Evolutionary conservation across 768 basidiomycete genomes (phyloP).

Genomic region (Kondoa malvinella): DNA sequence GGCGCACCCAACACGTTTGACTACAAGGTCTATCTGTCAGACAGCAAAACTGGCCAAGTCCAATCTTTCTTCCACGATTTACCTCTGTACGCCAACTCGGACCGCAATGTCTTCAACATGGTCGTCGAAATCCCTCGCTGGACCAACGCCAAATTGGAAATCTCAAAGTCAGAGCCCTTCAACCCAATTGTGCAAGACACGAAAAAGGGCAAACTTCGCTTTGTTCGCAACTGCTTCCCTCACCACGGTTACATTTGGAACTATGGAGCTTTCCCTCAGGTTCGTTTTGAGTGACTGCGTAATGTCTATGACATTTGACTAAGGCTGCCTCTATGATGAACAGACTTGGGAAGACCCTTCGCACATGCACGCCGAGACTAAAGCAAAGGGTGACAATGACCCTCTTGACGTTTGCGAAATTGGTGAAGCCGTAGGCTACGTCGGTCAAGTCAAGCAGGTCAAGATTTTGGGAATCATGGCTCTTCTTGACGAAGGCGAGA

Average conservation of each 20-base stretch:
- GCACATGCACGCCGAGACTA: constrained; percentile 78
- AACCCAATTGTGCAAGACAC: constrained; percentile 99
- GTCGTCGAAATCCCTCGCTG: constrained; percentile 92
- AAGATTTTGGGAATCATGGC: constrained; percentile 99
- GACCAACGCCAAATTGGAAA: constrained; percentile 99
- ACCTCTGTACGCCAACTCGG: constrained; percentile 61
- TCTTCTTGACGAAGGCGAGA: constrained; percentile 95
- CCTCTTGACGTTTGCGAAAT: constrained; percentile 99
- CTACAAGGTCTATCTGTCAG: constrained; percentile 73
- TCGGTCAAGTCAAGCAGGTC: constrained; percentile 97
- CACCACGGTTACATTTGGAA: constrained; percentile 99
- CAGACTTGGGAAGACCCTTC: constrained; percentile 98
- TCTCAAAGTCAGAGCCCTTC: constrained; percentile 88
- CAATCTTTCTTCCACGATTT: constrained; percentile 88
- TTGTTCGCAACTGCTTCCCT: constrained; percentile 98
- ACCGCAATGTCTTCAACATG: constrained; percentile 96
- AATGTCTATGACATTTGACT: no score
- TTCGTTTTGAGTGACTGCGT: constrained; percentile 29
- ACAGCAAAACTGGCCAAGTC: constrained; percentile 60
- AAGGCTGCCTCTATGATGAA: no score
- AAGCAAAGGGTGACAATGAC: constrained; percentile 97
- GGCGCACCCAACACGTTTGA: constrained; percentile 88
- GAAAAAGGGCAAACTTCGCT: constrained; percentile 89
- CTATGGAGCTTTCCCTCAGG: constrained; percentile 98
- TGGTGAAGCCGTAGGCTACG: constrained; percentile 92